Evolutionary conservation across 768 basidiomycete species (phyloP).

Genomic region (Suillus ampliporus): DNA sequence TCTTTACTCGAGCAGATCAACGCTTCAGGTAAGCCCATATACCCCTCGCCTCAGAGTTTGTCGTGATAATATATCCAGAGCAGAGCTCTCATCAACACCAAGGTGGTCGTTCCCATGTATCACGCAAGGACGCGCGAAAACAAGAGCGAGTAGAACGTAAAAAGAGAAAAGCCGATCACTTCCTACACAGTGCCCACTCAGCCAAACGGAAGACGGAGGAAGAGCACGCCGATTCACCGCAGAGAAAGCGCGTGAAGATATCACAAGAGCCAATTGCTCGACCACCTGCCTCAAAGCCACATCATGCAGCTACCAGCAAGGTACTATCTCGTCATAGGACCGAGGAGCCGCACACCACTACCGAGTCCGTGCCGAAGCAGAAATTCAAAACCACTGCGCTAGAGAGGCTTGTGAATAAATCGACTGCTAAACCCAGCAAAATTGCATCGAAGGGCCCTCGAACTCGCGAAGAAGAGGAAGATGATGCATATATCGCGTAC

Average conservation of each 20-base stretch:
- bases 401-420: conserved; percentile 38
- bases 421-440: conserved; percentile 15
- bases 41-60: no score
- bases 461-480: conserved; percentile 58
- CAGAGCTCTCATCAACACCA: conserved; percentile 11
- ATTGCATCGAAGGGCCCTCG: conserved; percentile 25
- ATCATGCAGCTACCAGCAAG: no score
- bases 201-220: conserved; percentile 48
- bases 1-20: conserved; percentile 34
- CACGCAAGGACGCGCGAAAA: conserved; percentile 70
- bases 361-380: conserved; percentile 4
- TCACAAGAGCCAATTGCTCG: conserved; percentile 7
- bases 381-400: conserved; percentile 35
- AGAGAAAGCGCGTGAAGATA: conserved; percentile 51
- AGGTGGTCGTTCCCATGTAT: conserved; percentile 25
- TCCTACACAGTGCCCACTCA: conserved; percentile 33
- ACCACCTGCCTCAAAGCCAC: background rate
- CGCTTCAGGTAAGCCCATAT: conserved; percentile 18
- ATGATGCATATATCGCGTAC: conserved; percentile 86
- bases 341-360: background rate
- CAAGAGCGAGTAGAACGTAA: conserved; percentile 64
- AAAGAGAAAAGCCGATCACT: conserved; percentile 65
- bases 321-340: background rate
- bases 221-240: conserved; percentile 52
- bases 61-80: conserved; percentile 14